Evolutionary conservation across 768 basidiomycete species (phyloP), one percentile per base, ranked within the genome.

Genomic region (Rossbeevera mucosa): DNA sequence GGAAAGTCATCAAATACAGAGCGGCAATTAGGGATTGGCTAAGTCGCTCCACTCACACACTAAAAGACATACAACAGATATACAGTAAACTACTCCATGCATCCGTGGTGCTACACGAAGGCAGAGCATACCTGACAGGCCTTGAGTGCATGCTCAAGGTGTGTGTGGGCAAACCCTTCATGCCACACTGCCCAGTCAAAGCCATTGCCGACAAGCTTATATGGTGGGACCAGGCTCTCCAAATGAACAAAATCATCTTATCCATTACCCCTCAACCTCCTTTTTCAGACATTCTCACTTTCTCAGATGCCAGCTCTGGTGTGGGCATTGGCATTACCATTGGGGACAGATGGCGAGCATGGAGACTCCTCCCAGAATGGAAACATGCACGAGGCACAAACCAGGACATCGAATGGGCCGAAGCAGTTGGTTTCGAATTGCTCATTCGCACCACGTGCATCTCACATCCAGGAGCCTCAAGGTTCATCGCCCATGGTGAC

Each of bases 41-140:
- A 1, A 1, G 2, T 0, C 13, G 18, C 8, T 13, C 2, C 5
- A 2, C 2, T 1, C 48, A 40, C 14, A 13, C 8, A 0, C 26
- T 48, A 4, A n/a, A 40, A 21, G 25, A 48, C 4, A 20, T 48
- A 1, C 11, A 48, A 14, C 7, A 20, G 4, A 22, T 43, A 6
- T 43, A 43, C 20, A 24, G 42, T 5, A 48, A 48, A 4, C 26
- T 48, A 0, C 36, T 48, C 6, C 36, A 48, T 11, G 33, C 7
- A 2, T n/a, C 24, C 0, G 33, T 26, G 4, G 36, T 18, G 18
- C 6, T 40, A 0, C 13, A 25, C 0, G 21, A 33, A 9, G 38
- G 38, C 6, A 12, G 4, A 0, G 26, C 48, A 0, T 48, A 40
- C 38, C 48, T 48, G 0, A 18, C 31, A 2, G 24, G 33, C 3